These are phyloP conservation scores for Meyerozyma guilliermondii DNA, from an alignment of 1,139 yeast species.

Conservation along the genomic window DNA sequence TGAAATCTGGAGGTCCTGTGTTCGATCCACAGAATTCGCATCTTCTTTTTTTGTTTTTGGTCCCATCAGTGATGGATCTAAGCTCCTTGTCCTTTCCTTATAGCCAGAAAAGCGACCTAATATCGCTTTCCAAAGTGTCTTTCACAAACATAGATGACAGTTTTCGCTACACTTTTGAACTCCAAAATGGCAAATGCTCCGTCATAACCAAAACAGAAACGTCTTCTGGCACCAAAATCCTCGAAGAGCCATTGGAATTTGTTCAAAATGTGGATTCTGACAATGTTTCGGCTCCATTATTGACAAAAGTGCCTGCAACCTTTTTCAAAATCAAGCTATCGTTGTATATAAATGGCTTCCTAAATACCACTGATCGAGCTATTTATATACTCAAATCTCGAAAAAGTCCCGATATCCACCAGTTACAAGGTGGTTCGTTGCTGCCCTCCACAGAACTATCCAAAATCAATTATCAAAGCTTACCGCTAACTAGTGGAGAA, in stretches of 20 bases:
- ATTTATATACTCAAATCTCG: conserved; percentile 25
- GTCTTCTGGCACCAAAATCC: conserved; percentile 13
- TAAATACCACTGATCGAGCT: conserved; percentile 10
- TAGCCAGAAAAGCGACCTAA: neutral
- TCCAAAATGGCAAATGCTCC: conserved; percentile 7
- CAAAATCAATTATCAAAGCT: neutral
- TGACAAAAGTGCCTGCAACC: conserved; percentile 20
- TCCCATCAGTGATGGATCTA: neutral
- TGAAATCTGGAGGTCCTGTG: conserved; percentile 83
- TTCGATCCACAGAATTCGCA: conserved; percentile 93
- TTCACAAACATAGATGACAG: neutral
- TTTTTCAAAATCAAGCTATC: conserved; percentile 23
- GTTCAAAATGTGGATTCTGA: conserved; percentile 3
- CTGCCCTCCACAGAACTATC: neutral
- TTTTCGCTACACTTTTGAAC: conserved; percentile 1
- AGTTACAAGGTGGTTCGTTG: conserved; percentile 6
- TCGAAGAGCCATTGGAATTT: conserved; percentile 21
- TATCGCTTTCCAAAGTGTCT: neutral
- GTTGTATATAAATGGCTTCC: conserved; percentile 17
- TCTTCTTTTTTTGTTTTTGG: conserved; percentile 12
- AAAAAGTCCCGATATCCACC: conserved; percentile 8
- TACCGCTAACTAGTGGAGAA: conserved; percentile 4
- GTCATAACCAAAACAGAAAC: conserved; percentile 13
- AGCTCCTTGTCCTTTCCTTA: neutral
- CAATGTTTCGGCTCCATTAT: conserved; percentile 19